Percentiles rank a stretch among this genome's conserved stretches.
These are phyloP conservation scores for Avena atlantica DNA, from an alignment of 176 grass and related monocot genomes.

Conservation along the genomic window DNA sequence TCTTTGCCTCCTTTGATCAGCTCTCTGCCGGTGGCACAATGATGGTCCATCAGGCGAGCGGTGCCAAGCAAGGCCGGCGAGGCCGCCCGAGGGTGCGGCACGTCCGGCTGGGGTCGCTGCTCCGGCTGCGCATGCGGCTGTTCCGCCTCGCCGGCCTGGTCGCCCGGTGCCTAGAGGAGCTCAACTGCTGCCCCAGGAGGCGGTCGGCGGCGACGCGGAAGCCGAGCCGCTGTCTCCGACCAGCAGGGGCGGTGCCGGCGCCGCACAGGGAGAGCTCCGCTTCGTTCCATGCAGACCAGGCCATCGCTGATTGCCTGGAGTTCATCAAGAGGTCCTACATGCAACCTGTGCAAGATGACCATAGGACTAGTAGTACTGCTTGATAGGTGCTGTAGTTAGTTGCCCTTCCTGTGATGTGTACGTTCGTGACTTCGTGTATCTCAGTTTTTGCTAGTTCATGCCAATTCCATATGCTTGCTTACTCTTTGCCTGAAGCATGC, in stretches of 20 bases:
- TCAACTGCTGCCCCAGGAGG: constrained; percentile 58
- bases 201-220: background rate
- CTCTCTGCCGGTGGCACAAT: background rate
- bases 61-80: constrained; percentile 26
- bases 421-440: constrained; percentile 1
- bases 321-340: constrained; percentile 72
- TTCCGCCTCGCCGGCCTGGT: constrained; percentile 37
- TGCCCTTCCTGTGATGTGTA: constrained; percentile 3
- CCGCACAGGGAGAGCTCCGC: constrained; percentile 43
- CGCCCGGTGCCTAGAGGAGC: constrained; percentile 57
- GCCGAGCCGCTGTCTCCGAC: background rate
- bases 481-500: background rate
- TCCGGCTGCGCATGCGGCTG: constrained; percentile 58
- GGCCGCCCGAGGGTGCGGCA: constrained; percentile 50
- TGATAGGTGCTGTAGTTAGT: constrained; percentile 10
- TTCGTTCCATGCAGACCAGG: constrained; percentile 52
- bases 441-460: constrained; percentile 37
- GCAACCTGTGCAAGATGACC: constrained; percentile 28
- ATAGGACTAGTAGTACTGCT: constrained; percentile 2
- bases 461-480: background rate
- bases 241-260: background rate
- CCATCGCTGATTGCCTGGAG: constrained; percentile 78
- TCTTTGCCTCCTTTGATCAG: background rate
- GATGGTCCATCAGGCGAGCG: constrained; percentile 44
- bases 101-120: constrained; percentile 47